Percentiles rank a stretch among this genome's conserved stretches.
phyloP scores from a whole-genome alignment of 768 basidiomycete genomes.

The Rubroboletus satanas region DNA sequence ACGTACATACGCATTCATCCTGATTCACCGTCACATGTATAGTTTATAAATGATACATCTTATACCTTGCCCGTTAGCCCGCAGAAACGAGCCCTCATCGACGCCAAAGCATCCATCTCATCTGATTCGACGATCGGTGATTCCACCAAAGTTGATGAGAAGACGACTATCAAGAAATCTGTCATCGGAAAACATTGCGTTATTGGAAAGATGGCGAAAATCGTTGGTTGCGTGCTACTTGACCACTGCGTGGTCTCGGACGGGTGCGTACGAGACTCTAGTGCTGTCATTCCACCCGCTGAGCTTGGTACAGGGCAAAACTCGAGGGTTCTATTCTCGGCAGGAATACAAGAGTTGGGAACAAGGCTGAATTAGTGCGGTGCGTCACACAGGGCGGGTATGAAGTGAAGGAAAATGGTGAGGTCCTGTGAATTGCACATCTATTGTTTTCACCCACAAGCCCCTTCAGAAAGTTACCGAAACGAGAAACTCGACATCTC shows the following conservation, averaged over 20 bases:
- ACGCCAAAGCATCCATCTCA: conserved; percentile 80
- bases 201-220: conserved; percentile 81
- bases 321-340: conserved; percentile 75
- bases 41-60: conserved; percentile 49
- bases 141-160: conserved; percentile 79
- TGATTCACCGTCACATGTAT: conserved; percentile 13
- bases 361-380: conserved; percentile 60
- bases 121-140: conserved; percentile 76
- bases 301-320: conserved; percentile 51
- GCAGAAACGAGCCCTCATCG: conserved; percentile 64
- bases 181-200: conserved; percentile 80
- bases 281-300: not conserved
- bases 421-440: conserved; percentile 7
- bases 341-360: conserved; percentile 66
- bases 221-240: conserved; percentile 76
- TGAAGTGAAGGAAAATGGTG: conserved; percentile 64
- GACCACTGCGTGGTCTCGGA: conserved; percentile 89
- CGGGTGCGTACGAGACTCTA: conserved; percentile 46
- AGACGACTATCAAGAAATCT: conserved; percentile 73
- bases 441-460: not conserved
- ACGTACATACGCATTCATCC: not conserved
- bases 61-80: conserved; percentile 58
- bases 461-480: conserved; percentile 45
- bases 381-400: conserved; percentile 78
- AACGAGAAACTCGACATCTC: conserved; percentile 56